These are phyloP conservation scores for Colletotrichum abscissum DNA, from an alignment of 2,329 filamentous ascomycete species.

Conservation along the genomic window DNA sequence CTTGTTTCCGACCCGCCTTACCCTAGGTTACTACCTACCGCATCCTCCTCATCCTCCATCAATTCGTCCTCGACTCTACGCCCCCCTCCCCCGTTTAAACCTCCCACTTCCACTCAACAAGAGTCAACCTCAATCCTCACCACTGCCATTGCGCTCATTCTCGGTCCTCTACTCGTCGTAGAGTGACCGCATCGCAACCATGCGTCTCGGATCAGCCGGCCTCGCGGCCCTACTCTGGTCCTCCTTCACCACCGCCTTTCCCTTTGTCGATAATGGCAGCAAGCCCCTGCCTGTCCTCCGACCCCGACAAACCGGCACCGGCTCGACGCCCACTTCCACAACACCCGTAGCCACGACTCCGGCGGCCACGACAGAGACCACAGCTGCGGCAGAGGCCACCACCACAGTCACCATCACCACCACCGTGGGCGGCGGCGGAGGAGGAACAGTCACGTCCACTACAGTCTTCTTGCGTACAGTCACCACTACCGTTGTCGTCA, in stretches of 20 bases:
- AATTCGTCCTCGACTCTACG: not conserved
- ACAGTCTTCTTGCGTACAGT: slow-evolving; percentile 28
- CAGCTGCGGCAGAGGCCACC: slow-evolving; percentile 4
- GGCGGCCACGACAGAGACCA: not conserved
- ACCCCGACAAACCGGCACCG: slow-evolving; percentile 23
- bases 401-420: slow-evolving; percentile 21
- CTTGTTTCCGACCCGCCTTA: not conserved
- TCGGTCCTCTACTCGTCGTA: slow-evolving; percentile 5
- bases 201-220: slow-evolving; percentile 30
- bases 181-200: slow-evolving; percentile 16
- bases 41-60: not conserved
- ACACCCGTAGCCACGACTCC: slow-evolving; percentile 10
- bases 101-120: not conserved
- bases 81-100: not conserved
- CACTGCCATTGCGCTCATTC: not conserved
- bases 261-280: slow-evolving; percentile 1
- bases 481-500: slow-evolving; percentile 47
- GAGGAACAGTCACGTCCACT: slow-evolving; percentile 27
- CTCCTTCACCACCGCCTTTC: slow-evolving; percentile 17
- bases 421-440: slow-evolving; percentile 17
- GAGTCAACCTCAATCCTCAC: not conserved
- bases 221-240: slow-evolving; percentile 32
- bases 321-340: slow-evolving; percentile 12
- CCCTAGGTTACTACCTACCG: not conserved
- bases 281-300: slow-evolving; percentile 21